phyloP scores from a whole-genome alignment of 139 green algal genomes.

The Astrephomene gubernaculifera region DNA sequence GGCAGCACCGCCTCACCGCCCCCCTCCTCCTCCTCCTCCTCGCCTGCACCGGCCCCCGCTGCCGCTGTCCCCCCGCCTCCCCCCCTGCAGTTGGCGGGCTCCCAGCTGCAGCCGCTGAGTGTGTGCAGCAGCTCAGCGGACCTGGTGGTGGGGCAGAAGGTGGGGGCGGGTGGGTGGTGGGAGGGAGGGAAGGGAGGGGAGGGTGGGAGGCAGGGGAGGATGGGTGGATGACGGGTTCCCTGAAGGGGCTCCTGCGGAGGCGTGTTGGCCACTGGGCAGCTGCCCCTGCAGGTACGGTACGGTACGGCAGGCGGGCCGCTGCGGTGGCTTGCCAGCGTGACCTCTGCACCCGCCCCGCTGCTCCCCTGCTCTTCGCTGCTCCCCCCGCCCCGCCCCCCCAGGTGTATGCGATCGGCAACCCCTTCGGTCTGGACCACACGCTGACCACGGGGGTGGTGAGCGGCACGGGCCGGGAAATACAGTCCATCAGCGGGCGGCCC shows the following conservation, averaged over 20 bases:
- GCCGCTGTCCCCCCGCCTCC: not conserved
- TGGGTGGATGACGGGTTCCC: not conserved
- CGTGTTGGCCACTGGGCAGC: not conserved
- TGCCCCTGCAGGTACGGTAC: not conserved
- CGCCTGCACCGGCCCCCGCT: no score
- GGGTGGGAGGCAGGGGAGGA: not conserved
- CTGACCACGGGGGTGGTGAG: constrained; percentile 81
- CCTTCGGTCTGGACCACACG: constrained; percentile 89
- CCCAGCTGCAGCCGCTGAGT: constrained; percentile 46
- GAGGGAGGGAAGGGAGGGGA: not conserved
- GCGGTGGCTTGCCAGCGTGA: no score
- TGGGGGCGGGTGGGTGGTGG: constrained; percentile 57
- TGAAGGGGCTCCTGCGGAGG: not conserved
- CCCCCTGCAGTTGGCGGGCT: constrained; percentile 48
- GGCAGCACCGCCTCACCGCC: no score
- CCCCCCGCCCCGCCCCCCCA: no score
- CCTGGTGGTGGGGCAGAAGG: constrained; percentile 82
- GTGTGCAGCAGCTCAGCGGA: constrained; percentile 55
- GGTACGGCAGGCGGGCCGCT: no score
- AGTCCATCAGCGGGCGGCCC: constrained; percentile 74
- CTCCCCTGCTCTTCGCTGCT: no score
- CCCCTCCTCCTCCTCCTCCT: no score
- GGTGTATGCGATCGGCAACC: constrained; percentile 94
- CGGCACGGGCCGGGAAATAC: constrained; percentile 86
- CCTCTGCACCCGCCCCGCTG: no score